A percentile compares a stretch with the other conserved stretches of the same genome.
Conservation (phyloP, 148 eudicot species). For the Amaranthus hypochondriacus region DNA sequence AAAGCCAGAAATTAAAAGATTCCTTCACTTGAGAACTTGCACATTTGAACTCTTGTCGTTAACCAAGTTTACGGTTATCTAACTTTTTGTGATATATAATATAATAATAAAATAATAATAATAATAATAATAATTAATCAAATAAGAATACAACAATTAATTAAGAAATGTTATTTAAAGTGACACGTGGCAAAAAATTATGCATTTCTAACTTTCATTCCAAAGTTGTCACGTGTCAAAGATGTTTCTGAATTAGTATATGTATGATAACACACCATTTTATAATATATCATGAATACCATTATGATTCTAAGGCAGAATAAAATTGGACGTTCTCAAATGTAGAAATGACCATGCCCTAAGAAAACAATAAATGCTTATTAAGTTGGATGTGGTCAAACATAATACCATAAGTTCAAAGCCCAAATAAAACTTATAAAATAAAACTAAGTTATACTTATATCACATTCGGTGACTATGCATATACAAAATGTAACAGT, state of each 20-base stretch:
- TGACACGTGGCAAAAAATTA: too few species aligned
- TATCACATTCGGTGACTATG: background rate
- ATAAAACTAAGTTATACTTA: background rate
- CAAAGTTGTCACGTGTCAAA: too few species aligned
- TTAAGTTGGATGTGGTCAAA: background rate
- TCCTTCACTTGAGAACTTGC: too few species aligned
- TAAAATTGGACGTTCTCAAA: slow-evolving; percentile 1
- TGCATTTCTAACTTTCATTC: too few species aligned
- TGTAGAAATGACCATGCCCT: background rate
- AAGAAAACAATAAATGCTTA: background rate
- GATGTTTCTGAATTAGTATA: too few species aligned
- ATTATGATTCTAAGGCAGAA: background rate
- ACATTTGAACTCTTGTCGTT: too few species aligned
- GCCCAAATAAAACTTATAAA: background rate
- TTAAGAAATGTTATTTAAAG: too few species aligned
- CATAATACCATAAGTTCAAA: background rate
- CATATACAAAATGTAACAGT: background rate
- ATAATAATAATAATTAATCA: too few species aligned
- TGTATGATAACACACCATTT: background rate
- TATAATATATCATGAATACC: background rate
- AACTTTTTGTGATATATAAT: background rate
- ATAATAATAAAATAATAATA: background rate
- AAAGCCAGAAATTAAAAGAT: too few species aligned
- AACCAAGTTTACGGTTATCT: background rate
- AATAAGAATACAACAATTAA: too few species aligned